phyloP scores from a whole-genome alignment of 2,329 filamentous ascomycete genomes.

The Trichoderma lentiforme region DNA sequence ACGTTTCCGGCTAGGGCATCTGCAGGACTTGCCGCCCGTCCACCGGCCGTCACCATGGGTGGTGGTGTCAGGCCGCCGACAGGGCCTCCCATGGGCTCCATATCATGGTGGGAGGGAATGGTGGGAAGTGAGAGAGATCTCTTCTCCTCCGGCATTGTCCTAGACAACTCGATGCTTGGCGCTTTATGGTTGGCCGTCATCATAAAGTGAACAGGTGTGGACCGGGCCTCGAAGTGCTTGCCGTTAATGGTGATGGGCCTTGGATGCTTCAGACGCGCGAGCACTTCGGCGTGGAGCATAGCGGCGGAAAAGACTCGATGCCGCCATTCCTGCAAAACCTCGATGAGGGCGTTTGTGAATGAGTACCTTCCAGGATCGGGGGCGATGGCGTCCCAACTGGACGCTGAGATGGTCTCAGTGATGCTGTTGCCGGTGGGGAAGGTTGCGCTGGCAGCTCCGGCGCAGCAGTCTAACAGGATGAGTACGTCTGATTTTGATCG shows the following conservation, averaged over 20 bases:
- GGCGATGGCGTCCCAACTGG: conserved; percentile 60
- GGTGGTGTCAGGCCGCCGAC: neutral
- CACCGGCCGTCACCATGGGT: conserved; percentile 13
- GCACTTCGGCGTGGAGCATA: conserved; percentile 58
- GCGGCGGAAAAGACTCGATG: conserved; percentile 54
- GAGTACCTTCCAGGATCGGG: conserved; percentile 58
- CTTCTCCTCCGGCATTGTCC: conserved; percentile 29
- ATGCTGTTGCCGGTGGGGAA: conserved; percentile 57
- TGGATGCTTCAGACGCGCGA: conserved; percentile 59
- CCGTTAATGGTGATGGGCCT: conserved; percentile 56
- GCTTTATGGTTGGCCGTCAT: conserved; percentile 59
- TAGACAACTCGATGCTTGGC: conserved; percentile 55
- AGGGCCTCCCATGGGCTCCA: conserved; percentile 7
- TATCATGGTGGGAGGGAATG: conserved; percentile 21
- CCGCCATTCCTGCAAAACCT: conserved; percentile 57
- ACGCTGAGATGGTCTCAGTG: conserved; percentile 60
- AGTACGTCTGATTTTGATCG: conserved; percentile 55
- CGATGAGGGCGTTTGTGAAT: conserved; percentile 57
- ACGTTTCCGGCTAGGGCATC: conserved; percentile 26
- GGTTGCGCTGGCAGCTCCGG: conserved; percentile 57
- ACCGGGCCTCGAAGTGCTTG: conserved; percentile 54
- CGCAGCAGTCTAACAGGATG: conserved; percentile 58
- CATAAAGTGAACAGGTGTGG: conserved; percentile 61
- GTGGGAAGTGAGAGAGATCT: conserved; percentile 24
- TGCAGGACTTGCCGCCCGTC: conserved; percentile 27